These are phyloP conservation scores for Aethionema arabicum DNA, from an alignment of 345 rosid species.

Conservation along the genomic window DNA sequence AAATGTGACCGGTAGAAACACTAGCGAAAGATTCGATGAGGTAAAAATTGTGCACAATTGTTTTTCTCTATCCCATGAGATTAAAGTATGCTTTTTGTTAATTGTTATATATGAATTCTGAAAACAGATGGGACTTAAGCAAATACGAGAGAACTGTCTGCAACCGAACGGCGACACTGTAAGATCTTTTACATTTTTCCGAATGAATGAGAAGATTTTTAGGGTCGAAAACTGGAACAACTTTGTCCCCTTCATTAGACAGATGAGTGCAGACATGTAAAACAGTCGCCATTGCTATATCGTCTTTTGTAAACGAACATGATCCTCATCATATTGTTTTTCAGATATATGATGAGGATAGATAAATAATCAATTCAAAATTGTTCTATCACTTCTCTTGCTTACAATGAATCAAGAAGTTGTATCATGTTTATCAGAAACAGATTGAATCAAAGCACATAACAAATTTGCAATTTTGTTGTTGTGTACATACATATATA, in stretches of 20 bases:
- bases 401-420: slow-evolving; percentile 26
- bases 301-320: slow-evolving; percentile 34
- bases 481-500: slow-evolving; percentile 24
- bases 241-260: slow-evolving; percentile 64
- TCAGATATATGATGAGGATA: slow-evolving; percentile 39
- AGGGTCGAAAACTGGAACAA: slow-evolving; percentile 65
- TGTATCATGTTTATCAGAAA: slow-evolving; percentile 26
- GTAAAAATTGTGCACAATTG: slow-evolving; percentile 37
- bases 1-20: slow-evolving; percentile 60
- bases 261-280: slow-evolving; percentile 57
- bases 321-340: slow-evolving; percentile 46
- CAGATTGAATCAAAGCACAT: slow-evolving; percentile 20
- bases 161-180: slow-evolving; percentile 55
- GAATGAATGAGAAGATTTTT: slow-evolving; percentile 59
- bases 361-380: slow-evolving; percentile 36
- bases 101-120: slow-evolving; percentile 19
- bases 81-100: slow-evolving; percentile 3
- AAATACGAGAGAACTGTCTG: slow-evolving; percentile 53
- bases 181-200: slow-evolving; percentile 68
- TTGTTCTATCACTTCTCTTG: slow-evolving; percentile 18
- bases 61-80: neutral
- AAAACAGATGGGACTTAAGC: slow-evolving; percentile 56
- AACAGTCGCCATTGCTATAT: slow-evolving; percentile 29
- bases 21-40: slow-evolving; percentile 53
- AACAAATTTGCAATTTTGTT: neutral